A percentile compares a stretch with the other conserved stretches of the same genome.
These are phyloP conservation scores for Pythium aristosporum DNA, from an alignment of 352 stramenopile species.

Conservation along the genomic window DNA sequence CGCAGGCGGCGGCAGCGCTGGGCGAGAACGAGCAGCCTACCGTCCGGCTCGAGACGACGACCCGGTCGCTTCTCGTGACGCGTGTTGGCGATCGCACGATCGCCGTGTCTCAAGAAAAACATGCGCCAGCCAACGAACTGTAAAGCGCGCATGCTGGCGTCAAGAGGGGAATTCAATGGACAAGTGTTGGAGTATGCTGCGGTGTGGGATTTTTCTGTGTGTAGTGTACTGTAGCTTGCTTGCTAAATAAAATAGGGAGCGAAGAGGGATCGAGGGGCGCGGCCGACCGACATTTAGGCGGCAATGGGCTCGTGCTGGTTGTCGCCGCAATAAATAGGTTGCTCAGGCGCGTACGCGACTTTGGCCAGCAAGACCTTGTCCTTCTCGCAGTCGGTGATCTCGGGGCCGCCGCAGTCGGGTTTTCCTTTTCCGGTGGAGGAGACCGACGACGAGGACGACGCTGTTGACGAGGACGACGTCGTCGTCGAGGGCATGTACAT, in stretches of 20 bases:
- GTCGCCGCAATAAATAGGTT: conserved; percentile 28
- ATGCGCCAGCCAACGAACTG: conserved; percentile 10
- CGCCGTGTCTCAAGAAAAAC: conserved; percentile 48
- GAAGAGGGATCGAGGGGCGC: background rate
- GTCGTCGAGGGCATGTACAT: conserved; percentile 44
- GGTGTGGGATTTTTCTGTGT: conserved; percentile 4
- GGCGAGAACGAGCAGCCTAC: conserved; percentile 35
- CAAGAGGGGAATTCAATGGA: background rate
- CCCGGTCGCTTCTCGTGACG: conserved; percentile 54
- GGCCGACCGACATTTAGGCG: background rate
- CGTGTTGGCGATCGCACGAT: conserved; percentile 64
- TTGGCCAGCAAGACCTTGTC: conserved; percentile 64
- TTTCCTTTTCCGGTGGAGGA: conserved; percentile 38
- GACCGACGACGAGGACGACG: conserved; percentile 27
- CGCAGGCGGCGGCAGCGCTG: conserved; percentile 53
- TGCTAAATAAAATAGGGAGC: conserved; percentile 20
- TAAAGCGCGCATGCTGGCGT: conserved; percentile 3
- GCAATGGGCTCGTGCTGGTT: conserved; percentile 27
- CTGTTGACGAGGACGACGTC: conserved; percentile 36
- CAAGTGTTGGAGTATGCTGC: background rate
- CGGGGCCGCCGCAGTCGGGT: conserved; percentile 26
- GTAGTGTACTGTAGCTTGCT: background rate
- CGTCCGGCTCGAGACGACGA: conserved; percentile 31
- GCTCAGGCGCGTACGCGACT: conserved; percentile 26
- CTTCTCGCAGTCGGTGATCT: conserved; percentile 52